Conservation (phyloP, 495 filamentous ascomycete species). For the Penicillium cosmopolitanum region DNA sequence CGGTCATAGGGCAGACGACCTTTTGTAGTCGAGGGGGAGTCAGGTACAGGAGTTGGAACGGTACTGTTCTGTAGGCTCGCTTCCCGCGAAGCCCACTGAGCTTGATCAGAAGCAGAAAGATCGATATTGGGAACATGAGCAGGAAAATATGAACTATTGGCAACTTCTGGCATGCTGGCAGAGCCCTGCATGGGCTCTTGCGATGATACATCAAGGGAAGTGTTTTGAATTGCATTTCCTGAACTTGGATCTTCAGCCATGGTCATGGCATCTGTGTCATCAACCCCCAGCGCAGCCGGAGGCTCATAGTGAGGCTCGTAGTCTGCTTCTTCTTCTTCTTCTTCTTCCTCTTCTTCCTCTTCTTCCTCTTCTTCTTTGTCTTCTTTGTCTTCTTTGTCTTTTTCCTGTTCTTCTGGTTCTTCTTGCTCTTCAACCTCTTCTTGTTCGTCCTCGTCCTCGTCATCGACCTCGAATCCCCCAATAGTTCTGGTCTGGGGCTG, state of each 20-base stretch:
- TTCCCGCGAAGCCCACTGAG: conserved; percentile 47
- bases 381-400: not conserved
- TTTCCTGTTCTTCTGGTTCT: not conserved
- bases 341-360: not conserved
- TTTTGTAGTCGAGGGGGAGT: conserved; percentile 47
- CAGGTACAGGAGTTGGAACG: conserved; percentile 41
- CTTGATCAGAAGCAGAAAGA: conserved; percentile 47
- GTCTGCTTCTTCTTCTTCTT: conserved; percentile 1
- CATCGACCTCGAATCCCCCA: conserved; percentile 81
- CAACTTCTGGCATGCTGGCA: conserved; percentile 56
- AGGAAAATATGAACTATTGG: conserved; percentile 57
- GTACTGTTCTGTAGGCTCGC: conserved; percentile 44
- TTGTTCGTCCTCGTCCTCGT: conserved; percentile 59
- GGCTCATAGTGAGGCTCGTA: conserved; percentile 52
- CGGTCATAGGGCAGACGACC: conserved; percentile 74
- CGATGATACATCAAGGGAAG: conserved; percentile 63
- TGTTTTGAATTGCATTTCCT: conserved; percentile 60
- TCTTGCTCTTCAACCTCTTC: conserved; percentile 51
- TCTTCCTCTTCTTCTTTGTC: no score
- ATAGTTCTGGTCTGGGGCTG: conserved; percentile 68
- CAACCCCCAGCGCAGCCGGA: conserved; percentile 53
- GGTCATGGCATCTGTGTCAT: conserved; percentile 50
- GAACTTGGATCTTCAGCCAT: conserved; percentile 55
- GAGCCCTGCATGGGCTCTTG: conserved; percentile 56
- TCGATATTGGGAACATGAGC: conserved; percentile 52